A percentile compares a stretch with the other conserved stretches of the same genome.
Evolutionary conservation across 2,329 filamentous ascomycete species (phyloP).

Genomic region (Paraphoma sp.): DNA sequence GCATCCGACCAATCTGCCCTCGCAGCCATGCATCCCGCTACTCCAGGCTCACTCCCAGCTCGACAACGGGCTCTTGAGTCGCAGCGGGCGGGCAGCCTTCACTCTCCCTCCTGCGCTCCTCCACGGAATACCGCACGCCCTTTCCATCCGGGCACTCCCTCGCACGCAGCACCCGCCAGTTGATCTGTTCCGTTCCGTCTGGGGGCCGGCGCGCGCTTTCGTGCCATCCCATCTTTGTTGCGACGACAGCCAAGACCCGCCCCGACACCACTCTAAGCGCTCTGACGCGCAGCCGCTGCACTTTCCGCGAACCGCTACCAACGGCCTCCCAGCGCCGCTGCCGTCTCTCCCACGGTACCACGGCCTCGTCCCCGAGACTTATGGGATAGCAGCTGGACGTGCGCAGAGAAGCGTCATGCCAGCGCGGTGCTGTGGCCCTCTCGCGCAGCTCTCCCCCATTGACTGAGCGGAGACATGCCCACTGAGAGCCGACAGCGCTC

Average conservation of each 20-base stretch:
- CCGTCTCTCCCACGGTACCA: not conserved
- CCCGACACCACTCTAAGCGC: slow-evolving; percentile 21
- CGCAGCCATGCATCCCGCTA: slow-evolving; percentile 1
- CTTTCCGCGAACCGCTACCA: slow-evolving; percentile 24
- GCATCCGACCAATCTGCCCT: slow-evolving; percentile 12
- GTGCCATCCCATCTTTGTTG: slow-evolving; percentile 22
- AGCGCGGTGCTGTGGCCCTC: slow-evolving; percentile 2
- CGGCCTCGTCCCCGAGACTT: not conserved
- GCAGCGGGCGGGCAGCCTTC: not conserved
- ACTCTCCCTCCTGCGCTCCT: not conserved
- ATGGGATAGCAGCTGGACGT: not conserved
- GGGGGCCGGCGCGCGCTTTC: not conserved
- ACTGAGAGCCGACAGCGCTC: slow-evolving; percentile 41
- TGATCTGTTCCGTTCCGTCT: not conserved
- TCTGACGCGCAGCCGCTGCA: slow-evolving; percentile 15
- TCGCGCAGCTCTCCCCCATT: not conserved
- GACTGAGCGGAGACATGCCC: slow-evolving; percentile 35
- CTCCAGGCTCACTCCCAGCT: slow-evolving; percentile 9
- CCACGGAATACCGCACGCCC: slow-evolving; percentile 6
- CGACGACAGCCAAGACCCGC: slow-evolving; percentile 7
- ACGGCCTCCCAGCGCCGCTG: not conserved
- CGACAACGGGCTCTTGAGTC: slow-evolving; percentile 3
- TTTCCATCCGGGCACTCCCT: not conserved
- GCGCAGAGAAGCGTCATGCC: slow-evolving; percentile 4
- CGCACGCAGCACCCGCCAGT: too few species aligned